Percentiles rank a stretch among this genome's conserved stretches.
Conservation (phyloP, 352 stramenopile species). For the Phytophthora syringae region DNA sequence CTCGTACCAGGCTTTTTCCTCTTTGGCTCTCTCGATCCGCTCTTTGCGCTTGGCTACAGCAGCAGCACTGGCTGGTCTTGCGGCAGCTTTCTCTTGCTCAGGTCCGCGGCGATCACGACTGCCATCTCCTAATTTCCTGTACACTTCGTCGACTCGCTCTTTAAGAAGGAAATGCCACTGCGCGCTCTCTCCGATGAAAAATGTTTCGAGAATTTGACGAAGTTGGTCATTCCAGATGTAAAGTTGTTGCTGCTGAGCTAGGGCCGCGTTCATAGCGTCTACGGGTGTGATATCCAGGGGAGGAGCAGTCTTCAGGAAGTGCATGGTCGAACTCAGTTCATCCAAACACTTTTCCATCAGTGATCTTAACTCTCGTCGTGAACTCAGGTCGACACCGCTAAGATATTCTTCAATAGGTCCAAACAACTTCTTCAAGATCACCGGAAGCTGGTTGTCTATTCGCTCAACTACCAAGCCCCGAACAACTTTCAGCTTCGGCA, state of each 20-base stretch:
- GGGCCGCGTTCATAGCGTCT: constrained; percentile 13
- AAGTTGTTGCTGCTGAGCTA: constrained; percentile 18
- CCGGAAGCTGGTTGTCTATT: constrained; percentile 9
- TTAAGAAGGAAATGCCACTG: constrained; percentile 25
- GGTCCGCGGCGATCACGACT: constrained; percentile 1
- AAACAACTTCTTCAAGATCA: constrained; percentile 24
- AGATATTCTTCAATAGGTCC: constrained; percentile 31
- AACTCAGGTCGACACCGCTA: constrained; percentile 20
- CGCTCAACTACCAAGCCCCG: constrained; percentile 8
- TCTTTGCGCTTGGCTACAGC: constrained; percentile 37
- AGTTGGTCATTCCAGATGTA: constrained; percentile 28
- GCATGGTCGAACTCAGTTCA: constrained; percentile 17
- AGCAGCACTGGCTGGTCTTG: constrained; percentile 21
- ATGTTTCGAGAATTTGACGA: constrained; percentile 25
- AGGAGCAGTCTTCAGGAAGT: constrained; percentile 6
- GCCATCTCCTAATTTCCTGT: constrained; percentile 14
- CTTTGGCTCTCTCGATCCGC: constrained; percentile 34
- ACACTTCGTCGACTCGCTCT: constrained; percentile 19
- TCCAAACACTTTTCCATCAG: constrained; percentile 22
- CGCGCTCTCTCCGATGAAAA: constrained; percentile 27
- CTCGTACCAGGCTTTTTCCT: constrained; percentile 33
- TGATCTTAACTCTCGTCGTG: constrained; percentile 18
- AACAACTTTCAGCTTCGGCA: constrained; percentile 13
- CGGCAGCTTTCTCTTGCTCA: constrained; percentile 6
- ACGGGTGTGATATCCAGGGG: not conserved